Conservation (phyloP, 805 yeast species). For the Candida methanosorbosa region DNA sequence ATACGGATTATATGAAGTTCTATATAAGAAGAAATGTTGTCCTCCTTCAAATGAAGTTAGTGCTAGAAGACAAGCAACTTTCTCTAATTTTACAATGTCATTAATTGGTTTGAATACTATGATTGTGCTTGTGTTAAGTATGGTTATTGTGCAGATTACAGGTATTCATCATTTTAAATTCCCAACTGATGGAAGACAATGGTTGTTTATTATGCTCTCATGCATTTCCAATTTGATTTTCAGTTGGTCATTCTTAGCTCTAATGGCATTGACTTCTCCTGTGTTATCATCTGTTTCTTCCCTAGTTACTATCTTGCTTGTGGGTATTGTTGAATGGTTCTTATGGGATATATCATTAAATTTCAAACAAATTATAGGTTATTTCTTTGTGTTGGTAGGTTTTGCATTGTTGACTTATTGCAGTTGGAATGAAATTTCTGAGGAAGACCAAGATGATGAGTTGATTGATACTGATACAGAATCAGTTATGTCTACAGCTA, state of each 20-base stretch:
- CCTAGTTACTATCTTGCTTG: constrained; percentile 67
- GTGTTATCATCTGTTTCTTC: constrained; percentile 60
- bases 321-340: constrained; percentile 69
- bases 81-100: constrained; percentile 71
- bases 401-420: constrained; percentile 57
- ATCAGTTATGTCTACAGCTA: constrained; percentile 16
- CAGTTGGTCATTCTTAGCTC: constrained; percentile 61
- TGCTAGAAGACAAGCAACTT: constrained; percentile 66
- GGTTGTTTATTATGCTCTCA: constrained; percentile 43
- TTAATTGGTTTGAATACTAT: constrained; percentile 54
- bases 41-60: constrained; percentile 57
- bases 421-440: constrained; percentile 52
- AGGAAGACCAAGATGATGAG: constrained; percentile 29
- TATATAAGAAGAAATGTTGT: constrained; percentile 68
- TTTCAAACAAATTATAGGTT: constrained; percentile 56
- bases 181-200: constrained; percentile 31
- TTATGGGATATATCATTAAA: constrained; percentile 53
- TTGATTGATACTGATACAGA: constrained; percentile 24
- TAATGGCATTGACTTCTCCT: constrained; percentile 81
- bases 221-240: constrained; percentile 56
- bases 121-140: constrained; percentile 35
- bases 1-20: constrained; percentile 77
- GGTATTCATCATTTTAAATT: constrained; percentile 52
- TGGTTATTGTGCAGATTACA: constrained; percentile 40
- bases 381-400: constrained; percentile 59